Conservation (phyloP, 345 rosid species). For the Bruguiera gymnorhiza region DNA sequence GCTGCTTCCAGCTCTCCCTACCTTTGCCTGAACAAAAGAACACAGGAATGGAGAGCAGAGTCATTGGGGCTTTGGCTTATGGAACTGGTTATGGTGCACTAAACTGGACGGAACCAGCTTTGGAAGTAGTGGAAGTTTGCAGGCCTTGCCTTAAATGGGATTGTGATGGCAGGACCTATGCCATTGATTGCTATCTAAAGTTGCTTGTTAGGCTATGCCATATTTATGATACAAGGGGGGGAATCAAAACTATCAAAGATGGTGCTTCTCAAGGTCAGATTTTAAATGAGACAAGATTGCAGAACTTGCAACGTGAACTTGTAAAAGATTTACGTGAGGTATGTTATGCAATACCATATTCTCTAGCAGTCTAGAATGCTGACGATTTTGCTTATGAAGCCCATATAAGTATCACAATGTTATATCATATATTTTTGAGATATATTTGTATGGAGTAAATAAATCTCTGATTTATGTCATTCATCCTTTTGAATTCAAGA, state of each 20-base stretch:
- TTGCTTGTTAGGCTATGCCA: constrained; percentile 92
- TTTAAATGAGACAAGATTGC: constrained; percentile 88
- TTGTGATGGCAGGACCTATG: constrained; percentile 96
- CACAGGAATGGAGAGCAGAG: constrained; percentile 97
- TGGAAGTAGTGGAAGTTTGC: constrained; percentile 98
- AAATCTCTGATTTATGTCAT: too few relatives aligned
- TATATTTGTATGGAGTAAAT: too few relatives aligned
- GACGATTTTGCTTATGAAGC: neutral
- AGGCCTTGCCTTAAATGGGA: constrained; percentile 98
- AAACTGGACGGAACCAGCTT: constrained; percentile 97
- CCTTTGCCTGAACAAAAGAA: constrained; percentile 92
- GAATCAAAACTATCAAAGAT: constrained; percentile 93
- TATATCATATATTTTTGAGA: neutral
- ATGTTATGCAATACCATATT: constrained; percentile 10
- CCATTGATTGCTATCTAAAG: constrained; percentile 92
- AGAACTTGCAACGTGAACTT: constrained; percentile 83
- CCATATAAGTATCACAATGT: neutral
- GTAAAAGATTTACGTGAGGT: constrained; percentile 91
- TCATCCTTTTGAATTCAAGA: too few relatives aligned
- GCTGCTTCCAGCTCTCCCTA: constrained; percentile 96
- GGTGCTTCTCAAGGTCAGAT: constrained; percentile 99
- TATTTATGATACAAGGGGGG: constrained; percentile 93
- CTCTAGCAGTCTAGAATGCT: neutral
- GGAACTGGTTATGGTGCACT: constrained; percentile 99
- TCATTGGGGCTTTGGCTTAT: constrained; percentile 96